Conservation (phyloP, 805 yeast species). For the Naumovozyma castellii region DNA sequence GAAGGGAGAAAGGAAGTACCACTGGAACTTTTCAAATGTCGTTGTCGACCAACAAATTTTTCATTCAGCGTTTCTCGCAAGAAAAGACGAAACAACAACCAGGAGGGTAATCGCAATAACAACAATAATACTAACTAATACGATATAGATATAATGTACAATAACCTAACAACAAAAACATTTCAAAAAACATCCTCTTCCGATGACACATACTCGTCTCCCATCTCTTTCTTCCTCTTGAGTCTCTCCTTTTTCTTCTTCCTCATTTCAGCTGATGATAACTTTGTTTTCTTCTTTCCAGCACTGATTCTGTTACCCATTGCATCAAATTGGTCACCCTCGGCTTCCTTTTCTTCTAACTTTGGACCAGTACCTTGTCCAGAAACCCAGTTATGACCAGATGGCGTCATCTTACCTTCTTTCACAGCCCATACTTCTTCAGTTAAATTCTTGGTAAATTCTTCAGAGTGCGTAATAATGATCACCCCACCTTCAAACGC, state of each 20-base stretch:
- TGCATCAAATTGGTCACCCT: conserved; percentile 96
- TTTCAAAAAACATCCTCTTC: conserved; percentile 57
- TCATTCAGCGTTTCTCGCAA: too few species aligned
- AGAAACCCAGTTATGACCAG: conserved; percentile 99
- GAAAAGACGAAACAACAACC: too few species aligned
- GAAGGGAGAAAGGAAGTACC: too few species aligned
- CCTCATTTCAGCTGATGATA: conserved; percentile 94
- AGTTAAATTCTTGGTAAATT: conserved; percentile 94
- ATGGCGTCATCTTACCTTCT: conserved; percentile 96
- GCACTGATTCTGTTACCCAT: conserved; percentile 96
- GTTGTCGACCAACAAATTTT: neutral
- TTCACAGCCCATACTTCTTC: conserved; percentile 99
- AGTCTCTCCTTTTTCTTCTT: conserved; percentile 99
- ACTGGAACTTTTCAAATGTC: neutral
- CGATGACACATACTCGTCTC: conserved; percentile 95
- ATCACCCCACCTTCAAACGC: conserved; percentile 97
- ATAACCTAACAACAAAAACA: too few species aligned
- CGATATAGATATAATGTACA: too few species aligned
- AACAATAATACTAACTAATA: too few species aligned
- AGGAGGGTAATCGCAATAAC: too few species aligned
- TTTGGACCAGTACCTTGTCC: conserved; percentile 99
- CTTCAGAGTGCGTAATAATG: conserved; percentile 97
- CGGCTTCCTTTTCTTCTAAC: conserved; percentile 83
- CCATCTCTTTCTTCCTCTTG: conserved; percentile 98
- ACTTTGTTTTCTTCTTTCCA: conserved; percentile 78